Evolutionary conservation across 1,139 yeast species (phyloP).

Genomic region (Meyerozyma elateridarum): DNA sequence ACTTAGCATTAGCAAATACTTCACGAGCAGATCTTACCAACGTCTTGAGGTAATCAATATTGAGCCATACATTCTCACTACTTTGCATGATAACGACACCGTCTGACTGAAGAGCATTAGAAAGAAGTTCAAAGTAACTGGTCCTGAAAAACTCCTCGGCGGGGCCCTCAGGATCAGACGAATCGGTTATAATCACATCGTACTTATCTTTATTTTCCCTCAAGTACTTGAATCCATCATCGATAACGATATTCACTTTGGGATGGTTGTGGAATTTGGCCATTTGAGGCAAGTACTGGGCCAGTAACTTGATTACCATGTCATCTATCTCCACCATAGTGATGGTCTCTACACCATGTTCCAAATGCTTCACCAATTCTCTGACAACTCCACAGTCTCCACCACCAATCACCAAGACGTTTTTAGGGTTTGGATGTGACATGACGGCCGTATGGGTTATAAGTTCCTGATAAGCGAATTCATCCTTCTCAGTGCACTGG

Average conservation of each 20-base stretch:
- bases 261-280: conserved; percentile 67
- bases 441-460: conserved; percentile 76
- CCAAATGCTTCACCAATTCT: conserved; percentile 73
- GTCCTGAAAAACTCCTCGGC: conserved; percentile 90
- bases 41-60: conserved; percentile 58
- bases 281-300: conserved; percentile 77
- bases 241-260: conserved; percentile 67
- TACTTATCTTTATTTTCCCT: conserved; percentile 43
- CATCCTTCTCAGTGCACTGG: conserved; percentile 87
- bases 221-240: conserved; percentile 86
- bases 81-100: conserved; percentile 92
- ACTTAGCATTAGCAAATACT: conserved; percentile 78
- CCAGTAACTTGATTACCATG: conserved; percentile 71
- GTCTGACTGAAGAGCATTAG: conserved; percentile 60
- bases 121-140: conserved; percentile 69
- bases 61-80: conserved; percentile 89
- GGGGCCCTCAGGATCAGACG: conserved; percentile 98
- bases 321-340: conserved; percentile 90
- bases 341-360: conserved; percentile 54
- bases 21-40: conserved; percentile 55
- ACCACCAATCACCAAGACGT: conserved; percentile 84
- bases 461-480: conserved; percentile 87
- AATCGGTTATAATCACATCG: conserved; percentile 91
- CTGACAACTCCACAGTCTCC: conserved; percentile 93
- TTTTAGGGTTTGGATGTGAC: conserved; percentile 69